Evolutionary conservation across 164 flowering plant species (phyloP).

Genomic region (Aristolochia fimbriata): DNA sequence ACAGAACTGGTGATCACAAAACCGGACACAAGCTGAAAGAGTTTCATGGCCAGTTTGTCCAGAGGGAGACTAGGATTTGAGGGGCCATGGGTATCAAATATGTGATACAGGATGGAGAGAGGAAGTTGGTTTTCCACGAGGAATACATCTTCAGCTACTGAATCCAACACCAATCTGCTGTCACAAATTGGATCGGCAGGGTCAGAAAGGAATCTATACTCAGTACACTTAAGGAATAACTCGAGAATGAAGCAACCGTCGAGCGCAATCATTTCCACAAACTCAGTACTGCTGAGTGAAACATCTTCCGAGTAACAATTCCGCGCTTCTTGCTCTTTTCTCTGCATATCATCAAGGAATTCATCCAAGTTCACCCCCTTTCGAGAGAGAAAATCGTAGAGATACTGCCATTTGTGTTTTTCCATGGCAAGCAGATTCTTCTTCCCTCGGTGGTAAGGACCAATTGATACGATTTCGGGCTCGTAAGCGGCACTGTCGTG

Average conservation of each 20-base stretch:
- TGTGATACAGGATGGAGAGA: background rate
- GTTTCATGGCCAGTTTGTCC: too few relatives aligned
- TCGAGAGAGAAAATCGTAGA: constrained; percentile 9
- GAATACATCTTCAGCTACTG: too few relatives aligned
- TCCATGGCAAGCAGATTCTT: constrained; percentile 31
- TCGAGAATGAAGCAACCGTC: constrained; percentile 5
- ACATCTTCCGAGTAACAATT: background rate
- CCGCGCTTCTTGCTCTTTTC: constrained; percentile 19
- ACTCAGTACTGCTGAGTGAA: background rate
- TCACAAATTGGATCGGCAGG: too few relatives aligned
- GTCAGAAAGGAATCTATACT: too few relatives aligned
- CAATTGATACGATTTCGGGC: constrained; percentile 27
- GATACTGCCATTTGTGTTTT: constrained; percentile 31
- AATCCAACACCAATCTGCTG: too few relatives aligned
- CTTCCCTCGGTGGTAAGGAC: constrained; percentile 49
- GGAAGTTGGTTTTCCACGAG: too few relatives aligned
- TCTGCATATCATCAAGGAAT: constrained; percentile 18
- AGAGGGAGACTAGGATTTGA: too few relatives aligned
- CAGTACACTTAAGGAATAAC: background rate
- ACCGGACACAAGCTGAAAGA: too few relatives aligned
- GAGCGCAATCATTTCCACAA: constrained; percentile 3
- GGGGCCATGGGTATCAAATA: too few relatives aligned
- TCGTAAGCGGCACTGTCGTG: too few relatives aligned
- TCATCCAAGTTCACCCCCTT: constrained; percentile 9
- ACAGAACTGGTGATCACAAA: too few relatives aligned